Evolutionary conservation across 1,284 basidiomycete genomes (phyloP), one percentile per base, ranked within the genome.

Genomic region (Tilletia indica): DNA sequence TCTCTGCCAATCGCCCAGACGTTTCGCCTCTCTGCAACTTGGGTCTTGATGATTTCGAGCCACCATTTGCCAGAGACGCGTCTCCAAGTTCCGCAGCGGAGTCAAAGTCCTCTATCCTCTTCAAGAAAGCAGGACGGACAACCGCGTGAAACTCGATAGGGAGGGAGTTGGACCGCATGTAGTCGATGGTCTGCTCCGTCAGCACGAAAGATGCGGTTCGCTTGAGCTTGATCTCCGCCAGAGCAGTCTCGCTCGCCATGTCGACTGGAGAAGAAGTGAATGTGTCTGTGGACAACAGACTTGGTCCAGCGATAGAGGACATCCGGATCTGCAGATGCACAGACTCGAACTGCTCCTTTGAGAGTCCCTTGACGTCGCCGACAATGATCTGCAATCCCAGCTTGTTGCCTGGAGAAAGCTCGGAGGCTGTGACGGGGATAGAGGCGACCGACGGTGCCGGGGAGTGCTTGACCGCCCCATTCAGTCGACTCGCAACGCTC

Each of bases 1-100:
- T 93, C 85, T 97, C 47, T 93, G 90, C 91, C 93, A 83, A 67
- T 67, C 78, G 73, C 85, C 77, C 80, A 48, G 77, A 73, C 54
- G 79, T 64, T 21, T 64, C 61, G 36, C 61, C 34, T 42, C 61
- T 38, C 16, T n/a, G 61, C 12, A 64, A 34, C 34, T 38, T 42
- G 12, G 61, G 61, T 39, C 21, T 38, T 19, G 61, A 64, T 11
- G 34, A 9, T n/a, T 38, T 2, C 16, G 36, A 14, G 6, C 19
- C 36, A 38, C 61, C 61, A 19, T 64, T 64, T 4, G 36, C 16
- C 3, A 21, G 16, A 6, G 61, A 25, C 9, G 36, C 31, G 2
- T 64, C 61, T 5, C 61, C 61, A 38, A 39, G 34, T 34, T 64
- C 61, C 12, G 61, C 61, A 39, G 36, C 61, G 36, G n/a, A 21